Percentiles rank a stretch among this genome's conserved stretches.
Evolutionary conservation across 2,329 filamentous ascomycete species (phyloP).

Genomic region (Venturia asperata): DNA sequence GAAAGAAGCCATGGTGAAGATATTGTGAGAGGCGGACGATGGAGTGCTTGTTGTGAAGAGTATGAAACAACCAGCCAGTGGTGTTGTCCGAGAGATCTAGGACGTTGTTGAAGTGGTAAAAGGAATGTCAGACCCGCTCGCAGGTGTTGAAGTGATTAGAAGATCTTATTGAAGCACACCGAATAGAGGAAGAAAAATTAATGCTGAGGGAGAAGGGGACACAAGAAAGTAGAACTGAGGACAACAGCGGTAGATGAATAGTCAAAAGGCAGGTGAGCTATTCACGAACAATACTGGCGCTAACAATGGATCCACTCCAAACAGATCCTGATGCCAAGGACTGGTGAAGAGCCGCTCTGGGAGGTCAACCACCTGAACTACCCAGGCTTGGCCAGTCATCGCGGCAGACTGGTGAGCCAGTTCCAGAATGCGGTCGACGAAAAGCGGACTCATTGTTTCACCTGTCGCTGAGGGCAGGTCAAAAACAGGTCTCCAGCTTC

Average conservation of each 20-base stretch:
- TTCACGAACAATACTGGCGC: slow-evolving; percentile 10
- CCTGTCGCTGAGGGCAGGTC: slow-evolving; percentile 20
- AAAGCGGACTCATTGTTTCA: slow-evolving; percentile 3
- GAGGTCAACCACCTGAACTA: not conserved
- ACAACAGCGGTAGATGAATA: not conserved
- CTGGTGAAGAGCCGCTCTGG: slow-evolving; percentile 10
- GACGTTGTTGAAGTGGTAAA: not conserved
- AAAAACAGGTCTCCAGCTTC: slow-evolving; percentile 34
- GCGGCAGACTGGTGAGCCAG: not conserved
- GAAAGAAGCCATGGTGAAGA: slow-evolving; percentile 40
- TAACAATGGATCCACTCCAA: not conserved
- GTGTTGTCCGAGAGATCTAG: not conserved
- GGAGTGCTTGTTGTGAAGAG: not conserved
- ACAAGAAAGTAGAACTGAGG: not conserved
- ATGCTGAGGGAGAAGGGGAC: not conserved
- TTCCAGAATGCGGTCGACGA: not conserved
- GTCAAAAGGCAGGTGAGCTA: slow-evolving; percentile 1
- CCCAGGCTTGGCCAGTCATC: not conserved
- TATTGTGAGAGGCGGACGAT: not conserved
- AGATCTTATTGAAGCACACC: slow-evolving; percentile 1
- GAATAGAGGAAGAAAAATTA: slow-evolving; percentile 6
- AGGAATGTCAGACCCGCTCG: slow-evolving; percentile 6
- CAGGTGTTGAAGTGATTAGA: slow-evolving; percentile 14
- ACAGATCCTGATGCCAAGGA: not conserved
- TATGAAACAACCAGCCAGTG: not conserved